Percentiles rank a stretch among this genome's conserved stretches.
Evolutionary conservation across 257 asterid species (phyloP).

Genomic region (Pogostemon cablin): DNA sequence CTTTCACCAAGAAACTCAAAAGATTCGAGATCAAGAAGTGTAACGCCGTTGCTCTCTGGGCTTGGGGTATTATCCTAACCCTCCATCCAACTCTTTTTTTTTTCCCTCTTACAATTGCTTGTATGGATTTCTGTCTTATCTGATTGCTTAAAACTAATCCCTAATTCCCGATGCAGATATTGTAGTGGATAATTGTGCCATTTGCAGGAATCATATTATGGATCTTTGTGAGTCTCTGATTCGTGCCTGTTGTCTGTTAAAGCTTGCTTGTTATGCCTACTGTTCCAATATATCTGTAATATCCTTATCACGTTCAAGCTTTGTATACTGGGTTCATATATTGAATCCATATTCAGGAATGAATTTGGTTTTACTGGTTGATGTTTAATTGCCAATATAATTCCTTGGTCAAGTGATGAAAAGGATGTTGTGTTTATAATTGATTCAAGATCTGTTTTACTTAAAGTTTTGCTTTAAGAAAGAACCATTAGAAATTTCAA

Average conservation of each 20-base stretch:
- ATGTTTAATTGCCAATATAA: neutral
- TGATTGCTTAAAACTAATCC: neutral
- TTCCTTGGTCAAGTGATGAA: neutral
- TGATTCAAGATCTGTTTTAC: conserved; percentile 13
- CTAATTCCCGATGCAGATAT: conserved; percentile 65
- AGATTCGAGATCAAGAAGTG: conserved; percentile 88
- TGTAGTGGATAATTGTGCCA: conserved; percentile 94
- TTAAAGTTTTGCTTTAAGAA: neutral
- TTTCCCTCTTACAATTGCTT: neutral
- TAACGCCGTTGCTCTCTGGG: conserved; percentile 94
- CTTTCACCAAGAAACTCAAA: conserved; percentile 61
- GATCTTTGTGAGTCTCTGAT: conserved; percentile 75
- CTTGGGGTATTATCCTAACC: conserved; percentile 61
- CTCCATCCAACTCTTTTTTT: neutral
- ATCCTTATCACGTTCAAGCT: conserved; percentile 7
- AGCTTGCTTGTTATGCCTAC: too few species aligned
- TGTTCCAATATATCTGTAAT: neutral
- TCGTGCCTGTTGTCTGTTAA: neutral
- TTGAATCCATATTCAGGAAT: neutral
- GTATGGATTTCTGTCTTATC: neutral
- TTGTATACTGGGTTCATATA: too few species aligned
- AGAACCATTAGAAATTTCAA: neutral
- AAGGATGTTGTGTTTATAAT: conserved; percentile 1
- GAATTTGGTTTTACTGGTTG: conserved; percentile 1
- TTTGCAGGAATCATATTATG: conserved; percentile 96